These are phyloP conservation scores for Ceratocystis variospora DNA, from an alignment of 2,329 filamentous ascomycete genomes.

Conservation along the genomic window DNA sequence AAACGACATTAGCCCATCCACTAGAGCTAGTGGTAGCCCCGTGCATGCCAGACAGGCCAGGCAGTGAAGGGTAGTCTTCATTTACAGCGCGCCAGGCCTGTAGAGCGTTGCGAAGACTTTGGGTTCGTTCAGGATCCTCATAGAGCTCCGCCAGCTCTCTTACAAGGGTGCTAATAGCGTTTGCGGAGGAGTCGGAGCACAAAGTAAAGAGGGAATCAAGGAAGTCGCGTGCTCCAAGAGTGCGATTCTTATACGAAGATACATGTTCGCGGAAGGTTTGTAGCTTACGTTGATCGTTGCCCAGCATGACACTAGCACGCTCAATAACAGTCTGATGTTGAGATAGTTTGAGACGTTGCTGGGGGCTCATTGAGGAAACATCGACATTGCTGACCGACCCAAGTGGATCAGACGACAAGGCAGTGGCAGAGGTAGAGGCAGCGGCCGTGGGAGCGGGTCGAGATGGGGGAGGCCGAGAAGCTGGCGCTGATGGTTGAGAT, in stretches of 20 bases:
- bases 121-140: conserved; percentile 63
- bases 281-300: conserved; percentile 63
- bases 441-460: conserved; percentile 14
- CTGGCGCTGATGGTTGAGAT: conserved; percentile 39
- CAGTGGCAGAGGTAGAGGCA: conserved; percentile 20
- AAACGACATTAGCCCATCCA: conserved; percentile 47
- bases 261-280: conserved; percentile 64
- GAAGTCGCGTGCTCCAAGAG: conserved; percentile 58
- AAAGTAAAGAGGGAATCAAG: conserved; percentile 79
- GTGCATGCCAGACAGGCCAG: conserved; percentile 56
- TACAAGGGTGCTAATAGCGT: conserved; percentile 73
- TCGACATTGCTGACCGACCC: conserved; percentile 14
- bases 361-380: conserved; percentile 40
- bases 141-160: conserved; percentile 88
- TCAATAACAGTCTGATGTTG: conserved; percentile 77
- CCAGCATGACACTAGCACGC: conserved; percentile 66
- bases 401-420: conserved; percentile 20
- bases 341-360: conserved; percentile 66
- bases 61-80: conserved; percentile 84
- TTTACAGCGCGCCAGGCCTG: conserved; percentile 92
- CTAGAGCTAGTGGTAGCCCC: conserved; percentile 43
- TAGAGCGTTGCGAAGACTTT: conserved; percentile 68
- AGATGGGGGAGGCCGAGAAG: conserved; percentile 17
- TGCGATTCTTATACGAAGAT: conserved; percentile 58
- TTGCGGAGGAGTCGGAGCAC: conserved; percentile 63